phyloP scores from a whole-genome alignment of 176 grass and related monocot genomes.

The Aegilops umbellulata region DNA sequence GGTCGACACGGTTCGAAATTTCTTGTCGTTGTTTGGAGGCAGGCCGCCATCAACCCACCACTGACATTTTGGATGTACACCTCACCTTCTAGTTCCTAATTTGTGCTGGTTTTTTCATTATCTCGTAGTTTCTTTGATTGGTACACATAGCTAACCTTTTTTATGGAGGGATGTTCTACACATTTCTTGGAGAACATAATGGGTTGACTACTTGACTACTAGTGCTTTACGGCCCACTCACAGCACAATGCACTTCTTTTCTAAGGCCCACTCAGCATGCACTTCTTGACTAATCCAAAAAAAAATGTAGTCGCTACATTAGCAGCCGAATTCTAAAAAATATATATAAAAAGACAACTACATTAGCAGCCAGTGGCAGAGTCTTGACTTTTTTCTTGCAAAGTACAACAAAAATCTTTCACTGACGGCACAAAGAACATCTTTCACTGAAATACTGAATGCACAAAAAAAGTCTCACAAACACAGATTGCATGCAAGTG shows the following conservation, averaged over 20 bases:
- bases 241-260: no score
- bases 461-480: background rate
- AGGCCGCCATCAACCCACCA: background rate
- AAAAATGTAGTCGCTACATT: no score
- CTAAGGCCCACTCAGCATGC: background rate
- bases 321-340: no score
- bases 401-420: background rate
- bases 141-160: background rate
- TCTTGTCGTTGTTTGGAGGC: background rate
- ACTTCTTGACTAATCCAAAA: background rate
- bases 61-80: background rate
- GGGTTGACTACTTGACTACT: background rate
- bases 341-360: no score
- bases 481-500: background rate
- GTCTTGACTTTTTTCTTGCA: background rate
- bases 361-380: no score
- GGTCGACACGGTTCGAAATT: background rate
- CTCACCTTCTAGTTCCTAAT: background rate
- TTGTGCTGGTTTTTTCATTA: background rate
- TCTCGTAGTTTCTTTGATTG: background rate
- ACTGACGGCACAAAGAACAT: background rate
- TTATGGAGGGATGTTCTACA: background rate
- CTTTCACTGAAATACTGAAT: no score
- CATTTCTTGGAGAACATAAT: background rate
- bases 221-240: background rate